A percentile compares a stretch with the other conserved stretches of the same genome.
Evolutionary conservation across 169 alveolate genomes (phyloP).

Genomic region (Cyclospora cayetanensis): DNA sequence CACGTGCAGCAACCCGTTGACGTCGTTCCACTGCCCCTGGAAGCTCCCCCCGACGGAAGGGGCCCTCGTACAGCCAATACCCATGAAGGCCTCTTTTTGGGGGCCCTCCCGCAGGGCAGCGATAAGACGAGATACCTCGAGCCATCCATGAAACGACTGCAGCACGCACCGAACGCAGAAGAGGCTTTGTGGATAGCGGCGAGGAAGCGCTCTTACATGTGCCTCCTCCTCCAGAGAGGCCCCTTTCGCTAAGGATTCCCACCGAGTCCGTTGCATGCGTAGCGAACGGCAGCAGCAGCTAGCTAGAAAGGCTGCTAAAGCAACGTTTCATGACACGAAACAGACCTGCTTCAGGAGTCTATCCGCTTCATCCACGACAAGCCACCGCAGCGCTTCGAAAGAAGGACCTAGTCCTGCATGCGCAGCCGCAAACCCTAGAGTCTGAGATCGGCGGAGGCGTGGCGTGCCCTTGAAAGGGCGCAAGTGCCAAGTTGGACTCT

Average conservation of each 20-base stretch:
- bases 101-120: neutral
- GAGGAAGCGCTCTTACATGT: neutral
- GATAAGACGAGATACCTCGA: neutral
- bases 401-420: too few relatives aligned
- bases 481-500: too few relatives aligned
- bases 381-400: conserved; percentile 45
- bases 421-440: too few relatives aligned
- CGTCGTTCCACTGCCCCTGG: neutral
- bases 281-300: conserved; percentile 10
- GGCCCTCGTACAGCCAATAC: too few relatives aligned
- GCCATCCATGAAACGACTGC: conserved; percentile 6
- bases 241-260: neutral
- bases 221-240: neutral
- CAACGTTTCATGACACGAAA: neutral
- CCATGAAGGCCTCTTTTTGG: neutral
- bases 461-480: too few relatives aligned
- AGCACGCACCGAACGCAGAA: neutral
- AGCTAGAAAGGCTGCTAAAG: neutral
- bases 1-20: neutral
- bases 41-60: too few relatives aligned
- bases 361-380: conserved; percentile 67
- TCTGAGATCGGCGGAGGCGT: too few relatives aligned
- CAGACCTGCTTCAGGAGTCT: conserved; percentile 54
- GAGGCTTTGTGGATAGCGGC: neutral
- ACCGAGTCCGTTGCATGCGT: neutral